Percentiles rank a stretch among this genome's conserved stretches.
Evolutionary conservation across 495 filamentous ascomycete genomes (phyloP).

Genomic region (Geoglossum glabrum): DNA sequence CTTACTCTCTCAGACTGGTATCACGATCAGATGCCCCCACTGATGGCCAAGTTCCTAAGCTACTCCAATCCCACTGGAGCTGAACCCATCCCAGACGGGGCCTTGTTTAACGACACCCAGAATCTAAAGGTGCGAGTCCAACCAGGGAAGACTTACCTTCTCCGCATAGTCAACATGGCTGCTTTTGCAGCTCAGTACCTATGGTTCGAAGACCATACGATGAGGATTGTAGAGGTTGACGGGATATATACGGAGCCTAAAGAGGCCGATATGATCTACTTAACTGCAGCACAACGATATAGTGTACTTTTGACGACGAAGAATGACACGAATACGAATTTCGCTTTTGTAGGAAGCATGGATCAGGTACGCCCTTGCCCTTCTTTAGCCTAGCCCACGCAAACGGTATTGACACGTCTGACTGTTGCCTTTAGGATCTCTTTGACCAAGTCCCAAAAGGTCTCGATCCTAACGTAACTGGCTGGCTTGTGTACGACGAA

Average conservation of each 20-base stretch:
- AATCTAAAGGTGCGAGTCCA: slow-evolving; percentile 36
- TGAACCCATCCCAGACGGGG: slow-evolving; percentile 32
- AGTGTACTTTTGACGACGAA: slow-evolving; percentile 46
- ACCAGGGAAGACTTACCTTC: slow-evolving; percentile 60
- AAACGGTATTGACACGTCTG: neutral
- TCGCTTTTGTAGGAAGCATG: slow-evolving; percentile 37
- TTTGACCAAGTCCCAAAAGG: slow-evolving; percentile 44
- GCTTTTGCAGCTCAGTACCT: slow-evolving; percentile 49
- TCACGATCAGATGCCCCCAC: slow-evolving; percentile 25
- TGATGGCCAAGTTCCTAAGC: slow-evolving; percentile 26
- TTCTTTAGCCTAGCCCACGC: neutral
- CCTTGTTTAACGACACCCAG: slow-evolving; percentile 36
- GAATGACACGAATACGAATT: slow-evolving; percentile 42
- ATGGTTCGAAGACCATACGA: slow-evolving; percentile 49
- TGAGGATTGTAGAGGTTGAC: slow-evolving; percentile 35
- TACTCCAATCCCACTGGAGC: slow-evolving; percentile 30
- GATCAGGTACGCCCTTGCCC: slow-evolving; percentile 21
- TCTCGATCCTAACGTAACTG: slow-evolving; percentile 59
- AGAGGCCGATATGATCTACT: slow-evolving; percentile 16
- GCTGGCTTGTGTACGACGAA: slow-evolving; percentile 58
- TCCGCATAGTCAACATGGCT: slow-evolving; percentile 57
- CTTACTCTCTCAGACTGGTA: slow-evolving; percentile 47
- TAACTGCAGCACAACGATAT: slow-evolving; percentile 51
- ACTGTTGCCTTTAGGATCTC: slow-evolving; percentile 27
- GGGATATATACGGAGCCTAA: slow-evolving; percentile 26